Percentiles rank a stretch among this genome's conserved stretches.
phyloP scores from a whole-genome alignment of 371 early-diverging fungal species.

The Vittaforma corneae region DNA sequence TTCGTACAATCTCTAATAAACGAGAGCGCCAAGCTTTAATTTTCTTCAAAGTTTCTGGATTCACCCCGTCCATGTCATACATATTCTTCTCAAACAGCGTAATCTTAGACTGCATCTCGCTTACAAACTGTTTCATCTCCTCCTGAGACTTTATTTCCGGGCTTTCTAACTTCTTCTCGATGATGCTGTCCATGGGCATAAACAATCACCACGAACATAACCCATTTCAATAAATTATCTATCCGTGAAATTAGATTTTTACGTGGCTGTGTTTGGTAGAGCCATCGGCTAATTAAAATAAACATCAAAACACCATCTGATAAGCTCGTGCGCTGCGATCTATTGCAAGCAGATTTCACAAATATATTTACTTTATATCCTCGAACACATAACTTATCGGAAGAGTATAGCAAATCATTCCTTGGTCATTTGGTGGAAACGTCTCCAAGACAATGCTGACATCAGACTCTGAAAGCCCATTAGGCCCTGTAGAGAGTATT shows the following conservation, averaged over 20 bases:
- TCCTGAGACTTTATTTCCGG: background rate
- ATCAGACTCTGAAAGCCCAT: constrained; percentile 35
- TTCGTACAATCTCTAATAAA: background rate
- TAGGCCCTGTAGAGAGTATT: constrained; percentile 32
- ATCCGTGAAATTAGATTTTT: no score
- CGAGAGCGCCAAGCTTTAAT: constrained; percentile 4
- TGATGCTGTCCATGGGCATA: background rate
- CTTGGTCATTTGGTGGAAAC: constrained; percentile 47
- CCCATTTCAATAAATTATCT: no score
- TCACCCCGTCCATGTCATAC: background rate
- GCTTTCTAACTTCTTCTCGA: background rate
- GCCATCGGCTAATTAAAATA: no score
- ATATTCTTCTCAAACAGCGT: background rate
- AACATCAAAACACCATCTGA: no score
- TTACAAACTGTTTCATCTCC: background rate
- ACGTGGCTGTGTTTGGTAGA: no score
- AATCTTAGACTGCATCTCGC: background rate
- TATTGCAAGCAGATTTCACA: no score
- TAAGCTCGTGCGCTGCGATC: no score
- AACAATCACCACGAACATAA: no score
- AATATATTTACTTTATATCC: constrained; percentile 3
- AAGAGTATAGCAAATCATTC: constrained; percentile 41
- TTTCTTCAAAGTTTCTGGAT: background rate
- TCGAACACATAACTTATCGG: constrained; percentile 24
- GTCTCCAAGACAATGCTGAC: constrained; percentile 36